Conservation (phyloP, 257 asterid species). For the Ajuga chamaepitys region DNA sequence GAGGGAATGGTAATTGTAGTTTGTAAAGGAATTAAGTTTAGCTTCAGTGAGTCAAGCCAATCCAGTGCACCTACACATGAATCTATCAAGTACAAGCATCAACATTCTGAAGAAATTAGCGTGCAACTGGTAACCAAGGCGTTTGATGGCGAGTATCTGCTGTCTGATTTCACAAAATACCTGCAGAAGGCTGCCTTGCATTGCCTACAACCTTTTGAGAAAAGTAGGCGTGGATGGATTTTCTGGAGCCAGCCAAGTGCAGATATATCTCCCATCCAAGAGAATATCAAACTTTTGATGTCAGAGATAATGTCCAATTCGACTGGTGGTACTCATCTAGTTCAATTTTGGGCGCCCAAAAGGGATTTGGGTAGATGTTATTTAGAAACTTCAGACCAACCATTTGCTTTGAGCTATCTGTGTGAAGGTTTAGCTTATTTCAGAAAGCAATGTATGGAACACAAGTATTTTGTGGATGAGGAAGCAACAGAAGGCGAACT, state of each 20-base stretch:
- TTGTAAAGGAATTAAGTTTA: too few species aligned
- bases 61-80: neutral
- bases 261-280: neutral
- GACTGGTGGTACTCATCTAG: neutral
- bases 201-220: neutral
- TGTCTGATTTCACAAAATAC: too few species aligned
- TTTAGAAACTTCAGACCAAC: neutral
- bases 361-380: neutral
- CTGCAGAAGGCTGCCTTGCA: neutral
- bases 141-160: too few species aligned
- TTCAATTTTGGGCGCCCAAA: slow-evolving; percentile 7
- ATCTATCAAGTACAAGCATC: neutral
- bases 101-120: neutral
- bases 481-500: too few species aligned
- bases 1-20: neutral
- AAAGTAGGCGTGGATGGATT: neutral
- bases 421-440: neutral
- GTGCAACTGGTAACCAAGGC: neutral
- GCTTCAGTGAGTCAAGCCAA: neutral
- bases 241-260: neutral
- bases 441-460: neutral
- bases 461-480: neutral
- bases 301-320: neutral
- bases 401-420: neutral
- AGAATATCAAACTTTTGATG: neutral